These are phyloP conservation scores for Nakazawaea populi DNA, from an alignment of 805 yeast species.

Conservation along the genomic window DNA sequence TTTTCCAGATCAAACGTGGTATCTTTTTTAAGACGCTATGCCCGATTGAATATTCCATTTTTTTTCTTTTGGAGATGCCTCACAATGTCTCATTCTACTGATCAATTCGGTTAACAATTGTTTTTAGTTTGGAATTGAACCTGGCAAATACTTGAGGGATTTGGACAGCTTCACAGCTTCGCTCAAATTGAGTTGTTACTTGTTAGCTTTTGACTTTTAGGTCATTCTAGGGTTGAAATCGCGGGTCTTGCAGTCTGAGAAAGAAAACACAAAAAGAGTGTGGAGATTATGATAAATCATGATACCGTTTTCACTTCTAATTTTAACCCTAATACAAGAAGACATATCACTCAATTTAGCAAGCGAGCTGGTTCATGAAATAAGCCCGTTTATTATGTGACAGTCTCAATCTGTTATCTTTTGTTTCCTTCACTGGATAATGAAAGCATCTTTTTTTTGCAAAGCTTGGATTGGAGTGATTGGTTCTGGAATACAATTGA, in stretches of 20 bases:
- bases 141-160: no score
- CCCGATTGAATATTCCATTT: no score
- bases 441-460: not conserved
- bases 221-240: no score
- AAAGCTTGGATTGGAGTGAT: not conserved
- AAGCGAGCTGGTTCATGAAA: not conserved
- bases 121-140: no score
- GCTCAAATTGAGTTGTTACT: no score
- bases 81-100: not conserved
- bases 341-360: no score
- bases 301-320: not conserved
- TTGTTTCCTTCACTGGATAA: not conserved
- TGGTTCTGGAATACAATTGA: not conserved
- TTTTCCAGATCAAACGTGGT: no score
- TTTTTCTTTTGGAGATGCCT: no score
- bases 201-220: no score
- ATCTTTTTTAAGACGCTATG: no score
- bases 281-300: conserved; percentile 8
- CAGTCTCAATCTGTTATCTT: not conserved
- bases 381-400: not conserved
- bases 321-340: no score
- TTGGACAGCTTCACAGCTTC: no score
- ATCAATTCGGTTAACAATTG: not conserved
- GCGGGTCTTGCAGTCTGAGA: not conserved
- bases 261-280: not conserved